Percentiles rank a stretch among this genome's conserved stretches.
phyloP scores from a whole-genome alignment of 306 rosid genomes.

The Carpinus fangiana region DNA sequence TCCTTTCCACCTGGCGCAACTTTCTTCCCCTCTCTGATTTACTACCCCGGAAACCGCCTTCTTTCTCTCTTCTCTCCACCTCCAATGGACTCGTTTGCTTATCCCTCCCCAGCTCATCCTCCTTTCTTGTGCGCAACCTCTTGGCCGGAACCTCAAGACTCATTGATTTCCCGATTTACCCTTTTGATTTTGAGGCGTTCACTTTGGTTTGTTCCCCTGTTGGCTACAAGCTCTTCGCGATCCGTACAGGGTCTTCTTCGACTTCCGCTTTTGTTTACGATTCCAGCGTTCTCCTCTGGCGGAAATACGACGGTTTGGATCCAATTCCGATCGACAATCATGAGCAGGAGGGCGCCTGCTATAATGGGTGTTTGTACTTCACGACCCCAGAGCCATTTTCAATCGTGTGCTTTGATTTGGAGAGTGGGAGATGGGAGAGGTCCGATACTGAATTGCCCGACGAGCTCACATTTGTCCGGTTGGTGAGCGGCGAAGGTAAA shows the following conservation, averaged over 20 bases:
- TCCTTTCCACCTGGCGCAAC: slow-evolving; percentile 59
- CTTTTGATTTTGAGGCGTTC: slow-evolving; percentile 54
- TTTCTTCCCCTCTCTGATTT: slow-evolving; percentile 46
- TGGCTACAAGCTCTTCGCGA: slow-evolving; percentile 57
- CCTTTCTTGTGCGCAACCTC: slow-evolving; percentile 65
- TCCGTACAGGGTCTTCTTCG: slow-evolving; percentile 45
- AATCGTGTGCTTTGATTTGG: slow-evolving; percentile 61
- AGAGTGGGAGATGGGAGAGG: slow-evolving; percentile 58
- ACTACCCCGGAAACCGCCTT: slow-evolving; percentile 30
- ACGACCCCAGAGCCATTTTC: slow-evolving; percentile 69
- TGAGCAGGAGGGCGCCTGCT: slow-evolving; percentile 59
- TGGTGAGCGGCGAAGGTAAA: slow-evolving; percentile 54
- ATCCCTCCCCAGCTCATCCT: slow-evolving; percentile 42
- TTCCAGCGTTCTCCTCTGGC: slow-evolving; percentile 58
- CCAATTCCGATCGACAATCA: slow-evolving; percentile 41
- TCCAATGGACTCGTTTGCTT: slow-evolving; percentile 81
- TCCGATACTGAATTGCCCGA: slow-evolving; percentile 37
- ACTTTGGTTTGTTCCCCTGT: slow-evolving; percentile 56
- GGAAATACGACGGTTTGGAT: slow-evolving; percentile 36
- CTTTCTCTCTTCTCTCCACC: slow-evolving; percentile 43
- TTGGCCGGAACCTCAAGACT: slow-evolving; percentile 56
- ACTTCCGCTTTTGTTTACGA: slow-evolving; percentile 44
- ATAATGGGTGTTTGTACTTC: slow-evolving; percentile 52
- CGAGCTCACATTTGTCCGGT: slow-evolving; percentile 59
- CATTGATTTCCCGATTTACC: slow-evolving; percentile 51